Percentiles rank a stretch among this genome's conserved stretches.
These are phyloP conservation scores for Lactarius hengduanensis DNA, from an alignment of 768 basidiomycete species.

Conservation along the genomic window DNA sequence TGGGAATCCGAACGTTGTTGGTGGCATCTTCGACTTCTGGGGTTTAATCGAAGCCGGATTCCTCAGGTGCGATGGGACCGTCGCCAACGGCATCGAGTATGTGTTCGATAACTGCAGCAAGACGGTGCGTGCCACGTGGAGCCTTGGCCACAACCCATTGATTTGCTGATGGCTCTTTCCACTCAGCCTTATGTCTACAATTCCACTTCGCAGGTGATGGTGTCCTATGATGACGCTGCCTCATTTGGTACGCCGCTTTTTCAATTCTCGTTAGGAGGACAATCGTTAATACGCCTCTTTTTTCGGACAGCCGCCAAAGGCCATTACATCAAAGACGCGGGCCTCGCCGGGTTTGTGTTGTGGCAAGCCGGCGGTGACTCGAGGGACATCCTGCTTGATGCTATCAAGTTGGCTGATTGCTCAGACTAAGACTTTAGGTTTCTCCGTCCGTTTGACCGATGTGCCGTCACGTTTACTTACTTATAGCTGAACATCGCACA, in stretches of 20 bases:
- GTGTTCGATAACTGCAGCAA: constrained; percentile 66
- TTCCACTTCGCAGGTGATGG: constrained; percentile 48
- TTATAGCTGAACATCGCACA: no score
- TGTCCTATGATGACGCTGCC: constrained; percentile 63
- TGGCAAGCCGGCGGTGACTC: constrained; percentile 47
- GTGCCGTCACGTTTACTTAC: no score
- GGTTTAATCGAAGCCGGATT: constrained; percentile 21
- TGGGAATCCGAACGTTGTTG: constrained; percentile 34
- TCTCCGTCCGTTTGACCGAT: no score
- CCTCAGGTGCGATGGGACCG: constrained; percentile 12
- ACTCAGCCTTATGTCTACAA: constrained; percentile 69
- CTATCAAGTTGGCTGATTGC: constrained; percentile 32
- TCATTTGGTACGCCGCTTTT: constrained; percentile 44
- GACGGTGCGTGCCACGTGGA: constrained; percentile 50
- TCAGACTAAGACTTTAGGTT: neutral
- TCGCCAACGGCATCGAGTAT: constrained; percentile 45
- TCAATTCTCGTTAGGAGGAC: neutral
- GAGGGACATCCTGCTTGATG: constrained; percentile 35
- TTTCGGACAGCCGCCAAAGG: constrained; percentile 42
- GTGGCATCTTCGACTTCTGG: constrained; percentile 27
- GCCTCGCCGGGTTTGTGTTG: constrained; percentile 44
- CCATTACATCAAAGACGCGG: constrained; percentile 36
- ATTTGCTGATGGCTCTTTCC: constrained; percentile 3
- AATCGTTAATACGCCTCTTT: neutral
- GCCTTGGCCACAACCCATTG: neutral